Percentiles rank a stretch among this genome's conserved stretches.
Evolutionary conservation across 2,329 filamentous ascomycete genomes (phyloP).

Genomic region (Laburnicola sp.): DNA sequence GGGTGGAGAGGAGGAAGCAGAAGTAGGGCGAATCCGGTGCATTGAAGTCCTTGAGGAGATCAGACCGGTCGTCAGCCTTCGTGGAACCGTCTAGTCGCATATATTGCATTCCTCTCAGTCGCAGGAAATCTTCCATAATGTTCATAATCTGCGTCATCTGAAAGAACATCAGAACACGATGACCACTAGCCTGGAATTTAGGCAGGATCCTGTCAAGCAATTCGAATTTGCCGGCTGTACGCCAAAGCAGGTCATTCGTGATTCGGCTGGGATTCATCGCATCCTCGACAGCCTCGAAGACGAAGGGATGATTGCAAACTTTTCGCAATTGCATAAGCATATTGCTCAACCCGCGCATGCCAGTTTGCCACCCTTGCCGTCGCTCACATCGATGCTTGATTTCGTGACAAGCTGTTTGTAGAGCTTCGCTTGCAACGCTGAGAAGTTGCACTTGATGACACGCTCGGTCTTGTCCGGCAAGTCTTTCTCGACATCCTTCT

Average conservation of each 20-base stretch:
- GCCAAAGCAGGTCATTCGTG: slow-evolving; percentile 93
- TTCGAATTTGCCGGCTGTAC: slow-evolving; percentile 96
- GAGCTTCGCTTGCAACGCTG: slow-evolving; percentile 85
- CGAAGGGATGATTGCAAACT: slow-evolving; percentile 98
- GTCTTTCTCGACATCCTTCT: slow-evolving; percentile 99
- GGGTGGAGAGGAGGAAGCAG: slow-evolving; percentile 97
- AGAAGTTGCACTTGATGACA: slow-evolving; percentile 99
- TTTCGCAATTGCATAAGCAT: slow-evolving; percentile 99
- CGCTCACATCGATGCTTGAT: slow-evolving; percentile 90
- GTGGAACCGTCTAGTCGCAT: slow-evolving; percentile 94
- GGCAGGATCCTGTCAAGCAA: slow-evolving; percentile 88
- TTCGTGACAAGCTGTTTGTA: slow-evolving; percentile 98
- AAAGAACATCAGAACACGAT: slow-evolving; percentile 99
- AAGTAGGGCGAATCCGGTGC: slow-evolving; percentile 89
- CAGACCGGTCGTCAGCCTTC: slow-evolving; percentile 95
- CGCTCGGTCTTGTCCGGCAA: slow-evolving; percentile 98
- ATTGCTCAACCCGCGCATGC: slow-evolving; percentile 92
- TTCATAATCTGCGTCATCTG: slow-evolving; percentile 99
- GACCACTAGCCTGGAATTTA: slow-evolving; percentile 87
- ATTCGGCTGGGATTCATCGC: slow-evolving; percentile 90
- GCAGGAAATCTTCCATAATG: slow-evolving; percentile 98
- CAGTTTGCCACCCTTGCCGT: slow-evolving; percentile 94
- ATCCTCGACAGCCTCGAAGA: slow-evolving; percentile 96
- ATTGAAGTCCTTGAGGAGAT: slow-evolving; percentile 87
- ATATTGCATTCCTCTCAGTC: slow-evolving; percentile 80